These are phyloP conservation scores for Diaporthe nobilis DNA, from an alignment of 2,329 filamentous ascomycete species.

Conservation along the genomic window DNA sequence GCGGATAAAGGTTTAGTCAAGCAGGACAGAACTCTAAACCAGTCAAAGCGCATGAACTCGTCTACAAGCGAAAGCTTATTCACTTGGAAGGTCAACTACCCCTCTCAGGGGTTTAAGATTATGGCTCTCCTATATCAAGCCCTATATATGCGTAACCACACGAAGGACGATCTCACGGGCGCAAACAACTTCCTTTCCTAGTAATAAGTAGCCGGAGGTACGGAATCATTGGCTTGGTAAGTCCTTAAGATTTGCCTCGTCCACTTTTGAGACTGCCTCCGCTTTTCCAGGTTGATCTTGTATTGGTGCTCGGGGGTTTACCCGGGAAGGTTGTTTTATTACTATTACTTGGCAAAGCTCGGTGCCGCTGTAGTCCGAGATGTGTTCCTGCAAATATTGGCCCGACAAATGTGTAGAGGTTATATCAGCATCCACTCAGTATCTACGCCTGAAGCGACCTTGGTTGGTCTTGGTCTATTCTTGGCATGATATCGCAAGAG, in stretches of 20 bases:
- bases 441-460: not conserved
- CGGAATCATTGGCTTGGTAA: not conserved
- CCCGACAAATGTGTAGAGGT: not conserved
- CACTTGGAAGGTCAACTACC: not conserved
- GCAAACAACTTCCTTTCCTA: not conserved
- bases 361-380: not conserved
- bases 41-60: not conserved
- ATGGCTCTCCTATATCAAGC: not conserved
- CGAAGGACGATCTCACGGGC: not conserved
- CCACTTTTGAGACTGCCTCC: not conserved
- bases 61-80: constrained; percentile 10
- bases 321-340: not conserved
- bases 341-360: not conserved
- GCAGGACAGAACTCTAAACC: not conserved
- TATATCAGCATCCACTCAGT: not conserved
- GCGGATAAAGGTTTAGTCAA: not conserved
- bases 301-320: not conserved
- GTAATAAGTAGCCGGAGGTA: not conserved
- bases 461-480: not conserved
- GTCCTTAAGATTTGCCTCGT: not conserved
- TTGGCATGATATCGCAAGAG: not conserved
- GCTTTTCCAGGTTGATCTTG: not conserved
- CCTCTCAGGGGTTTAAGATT: not conserved
- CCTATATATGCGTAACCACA: not conserved
- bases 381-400: not conserved